phyloP scores from a whole-genome alignment of 176 grass and related monocot genomes.

The Aegilops speltoides region DNA sequence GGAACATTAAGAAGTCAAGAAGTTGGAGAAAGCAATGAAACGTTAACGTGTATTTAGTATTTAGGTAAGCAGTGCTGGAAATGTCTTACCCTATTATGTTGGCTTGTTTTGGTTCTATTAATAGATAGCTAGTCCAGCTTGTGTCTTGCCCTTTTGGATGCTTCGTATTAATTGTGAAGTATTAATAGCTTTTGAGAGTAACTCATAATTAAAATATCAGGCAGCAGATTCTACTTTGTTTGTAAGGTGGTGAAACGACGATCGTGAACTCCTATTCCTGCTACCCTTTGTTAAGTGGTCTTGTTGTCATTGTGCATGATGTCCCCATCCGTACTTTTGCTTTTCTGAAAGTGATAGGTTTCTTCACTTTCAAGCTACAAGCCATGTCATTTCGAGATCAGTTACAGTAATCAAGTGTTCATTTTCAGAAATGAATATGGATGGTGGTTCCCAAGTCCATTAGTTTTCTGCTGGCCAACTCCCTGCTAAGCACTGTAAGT shows the following conservation, averaged over 20 bases:
- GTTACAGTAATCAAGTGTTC: neutral
- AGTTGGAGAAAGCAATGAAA: slow-evolving; percentile 25
- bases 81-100: neutral
- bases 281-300: neutral
- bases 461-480: neutral
- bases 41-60: neutral
- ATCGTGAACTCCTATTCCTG: slow-evolving; percentile 15
- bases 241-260: neutral
- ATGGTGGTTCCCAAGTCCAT: neutral
- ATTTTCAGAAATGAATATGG: slow-evolving; percentile 17
- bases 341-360: neutral
- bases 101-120: neutral
- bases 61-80: neutral
- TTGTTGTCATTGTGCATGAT: slow-evolving; percentile 18
- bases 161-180: neutral
- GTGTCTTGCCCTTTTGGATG: neutral
- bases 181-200: neutral
- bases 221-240: neutral
- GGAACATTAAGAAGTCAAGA: slow-evolving; percentile 8
- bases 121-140: neutral
- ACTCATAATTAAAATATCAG: neutral
- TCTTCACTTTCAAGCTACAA: neutral
- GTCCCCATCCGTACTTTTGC: neutral
- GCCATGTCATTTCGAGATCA: neutral
- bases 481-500: neutral